These are phyloP conservation scores for Apocynum venetum DNA, from an alignment of 257 asterid genomes.

Conservation along the genomic window DNA sequence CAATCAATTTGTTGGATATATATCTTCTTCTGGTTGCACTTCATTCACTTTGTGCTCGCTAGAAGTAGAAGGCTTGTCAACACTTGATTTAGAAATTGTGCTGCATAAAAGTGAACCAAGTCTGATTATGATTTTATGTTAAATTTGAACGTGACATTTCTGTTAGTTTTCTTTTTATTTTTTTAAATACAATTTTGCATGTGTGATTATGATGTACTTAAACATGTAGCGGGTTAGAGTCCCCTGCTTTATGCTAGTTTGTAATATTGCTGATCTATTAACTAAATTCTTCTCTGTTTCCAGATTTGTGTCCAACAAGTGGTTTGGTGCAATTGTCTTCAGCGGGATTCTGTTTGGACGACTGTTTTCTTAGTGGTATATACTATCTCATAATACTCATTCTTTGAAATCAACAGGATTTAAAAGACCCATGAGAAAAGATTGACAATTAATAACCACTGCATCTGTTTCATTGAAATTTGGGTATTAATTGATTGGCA, in stretches of 20 bases:
- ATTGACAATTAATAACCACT: background rate
- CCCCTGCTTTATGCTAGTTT: background rate
- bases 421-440: background rate
- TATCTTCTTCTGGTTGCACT: background rate
- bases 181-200: background rate
- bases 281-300: constrained; percentile 3
- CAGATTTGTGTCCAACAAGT: constrained; percentile 85
- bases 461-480: background rate
- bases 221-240: too few species aligned
- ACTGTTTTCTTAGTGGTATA: constrained; percentile 18
- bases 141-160: background rate
- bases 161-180: background rate
- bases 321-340: constrained; percentile 89
- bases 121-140: background rate
- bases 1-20: background rate
- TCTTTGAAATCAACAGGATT: background rate
- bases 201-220: background rate
- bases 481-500: background rate
- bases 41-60: background rate
- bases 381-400: background rate
- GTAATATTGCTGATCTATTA: background rate
- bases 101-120: background rate
- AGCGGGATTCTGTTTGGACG: constrained; percentile 48
- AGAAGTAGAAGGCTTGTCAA: background rate
- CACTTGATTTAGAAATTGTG: background rate